phyloP scores from a whole-genome alignment of 331 rosid genomes.

The Rhamnella rubrinervis region DNA sequence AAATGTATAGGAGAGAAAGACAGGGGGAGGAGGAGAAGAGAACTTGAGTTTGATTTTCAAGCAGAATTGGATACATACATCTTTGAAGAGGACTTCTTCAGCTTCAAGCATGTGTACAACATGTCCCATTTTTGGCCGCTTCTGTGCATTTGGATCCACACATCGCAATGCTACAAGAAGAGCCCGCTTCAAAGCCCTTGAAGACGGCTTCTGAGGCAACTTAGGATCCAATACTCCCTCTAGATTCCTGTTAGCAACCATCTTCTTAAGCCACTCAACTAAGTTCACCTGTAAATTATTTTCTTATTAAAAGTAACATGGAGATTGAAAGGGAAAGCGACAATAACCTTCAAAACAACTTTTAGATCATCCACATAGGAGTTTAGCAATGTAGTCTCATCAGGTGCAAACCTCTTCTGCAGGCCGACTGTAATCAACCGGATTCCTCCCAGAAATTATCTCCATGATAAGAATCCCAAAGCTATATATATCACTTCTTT shows the following conservation, averaged over 20 bases:
- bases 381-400: constrained; percentile 7
- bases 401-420: constrained; percentile 59
- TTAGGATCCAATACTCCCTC: constrained; percentile 80
- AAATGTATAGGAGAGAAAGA: not conserved
- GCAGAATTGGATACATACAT: constrained; percentile 42
- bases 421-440: constrained; percentile 75
- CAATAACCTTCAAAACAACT: not conserved
- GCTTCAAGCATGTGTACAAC: constrained; percentile 90
- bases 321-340: constrained; percentile 7
- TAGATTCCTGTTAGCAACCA: constrained; percentile 67
- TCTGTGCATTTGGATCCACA: constrained; percentile 73
- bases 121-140: constrained; percentile 83
- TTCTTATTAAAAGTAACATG: constrained; percentile 10
- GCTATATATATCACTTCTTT: constrained; percentile 78
- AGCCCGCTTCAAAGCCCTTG: constrained; percentile 72
- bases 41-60: not conserved
- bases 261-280: constrained; percentile 86
- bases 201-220: constrained; percentile 66
- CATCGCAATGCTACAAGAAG: constrained; percentile 83
- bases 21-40: not conserved
- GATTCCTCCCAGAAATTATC: constrained; percentile 76
- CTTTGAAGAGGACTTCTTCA: constrained; percentile 65
- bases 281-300: constrained; percentile 63
- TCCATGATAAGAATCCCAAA: constrained; percentile 91
- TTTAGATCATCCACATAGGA: not conserved